Conservation (phyloP, 306 rosid genomes). For the Vigna reflexopilosa region DNA sequence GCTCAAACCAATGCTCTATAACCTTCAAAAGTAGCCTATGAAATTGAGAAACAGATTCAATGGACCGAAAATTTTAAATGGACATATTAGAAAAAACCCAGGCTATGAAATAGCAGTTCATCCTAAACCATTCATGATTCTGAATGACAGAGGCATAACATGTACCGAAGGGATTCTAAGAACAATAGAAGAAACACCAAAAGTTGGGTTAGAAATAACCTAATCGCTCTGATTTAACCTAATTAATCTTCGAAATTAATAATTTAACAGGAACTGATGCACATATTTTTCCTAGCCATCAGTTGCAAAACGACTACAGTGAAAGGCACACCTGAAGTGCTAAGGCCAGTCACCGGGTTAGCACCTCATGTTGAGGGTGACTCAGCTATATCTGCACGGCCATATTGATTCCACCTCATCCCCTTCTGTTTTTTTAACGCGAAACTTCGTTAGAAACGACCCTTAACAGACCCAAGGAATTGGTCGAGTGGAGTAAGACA, state of each 20-base stretch:
- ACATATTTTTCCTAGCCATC: not conserved
- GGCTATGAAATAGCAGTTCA: not conserved
- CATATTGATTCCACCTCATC: not conserved
- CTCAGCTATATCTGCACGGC: not conserved
- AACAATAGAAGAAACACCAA: not conserved
- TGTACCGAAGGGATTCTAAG: not conserved
- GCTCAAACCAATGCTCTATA: not conserved
- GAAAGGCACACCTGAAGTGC: conserved; percentile 2
- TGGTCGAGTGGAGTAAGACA: not conserved
- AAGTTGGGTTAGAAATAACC: not conserved
- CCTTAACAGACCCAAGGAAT: not conserved
- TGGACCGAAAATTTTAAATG: not conserved
- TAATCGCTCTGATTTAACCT: conserved; percentile 14
- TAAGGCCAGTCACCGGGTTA: not conserved
- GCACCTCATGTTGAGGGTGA: not conserved
- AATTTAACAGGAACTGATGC: not conserved
- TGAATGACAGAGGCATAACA: not conserved
- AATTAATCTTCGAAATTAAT: not conserved
- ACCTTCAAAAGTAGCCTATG: conserved; percentile 20
- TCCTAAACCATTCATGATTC: conserved; percentile 22
- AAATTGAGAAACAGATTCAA: not conserved
- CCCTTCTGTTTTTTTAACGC: not conserved
- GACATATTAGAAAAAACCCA: conserved; percentile 13
- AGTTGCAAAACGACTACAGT: not conserved
- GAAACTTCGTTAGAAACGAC: not conserved